A percentile compares a stretch with the other conserved stretches of the same genome.
phyloP scores from a whole-genome alignment of 2,329 filamentous ascomycete species.

The Dothistroma pini region DNA sequence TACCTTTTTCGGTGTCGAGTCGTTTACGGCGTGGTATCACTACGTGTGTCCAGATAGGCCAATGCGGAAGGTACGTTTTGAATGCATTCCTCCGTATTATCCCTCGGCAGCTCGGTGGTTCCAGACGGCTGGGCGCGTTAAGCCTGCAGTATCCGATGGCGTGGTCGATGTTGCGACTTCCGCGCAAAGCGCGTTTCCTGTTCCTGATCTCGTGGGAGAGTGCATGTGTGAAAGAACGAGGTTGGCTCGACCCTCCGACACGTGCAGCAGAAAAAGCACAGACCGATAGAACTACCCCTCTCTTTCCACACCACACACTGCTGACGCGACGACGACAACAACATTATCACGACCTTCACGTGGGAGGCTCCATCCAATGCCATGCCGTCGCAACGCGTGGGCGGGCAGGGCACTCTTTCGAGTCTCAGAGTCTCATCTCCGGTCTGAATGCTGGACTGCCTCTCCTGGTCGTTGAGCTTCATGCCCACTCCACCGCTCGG shows the following conservation, averaged over 20 bases:
- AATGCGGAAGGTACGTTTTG: neutral
- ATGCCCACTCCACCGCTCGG: neutral
- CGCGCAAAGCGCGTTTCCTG: constrained; percentile 7
- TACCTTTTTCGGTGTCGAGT: neutral
- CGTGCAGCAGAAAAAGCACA: no score
- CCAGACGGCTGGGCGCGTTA: neutral
- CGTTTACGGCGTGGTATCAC: neutral
- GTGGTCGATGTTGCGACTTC: neutral
- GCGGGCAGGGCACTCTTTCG: no score
- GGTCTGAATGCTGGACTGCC: neutral
- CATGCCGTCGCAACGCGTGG: neutral
- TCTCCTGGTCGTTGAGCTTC: neutral
- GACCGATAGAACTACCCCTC: no score
- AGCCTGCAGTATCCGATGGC: neutral
- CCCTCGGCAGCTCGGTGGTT: neutral
- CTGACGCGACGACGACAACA: neutral
- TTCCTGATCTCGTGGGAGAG: constrained; percentile 1
- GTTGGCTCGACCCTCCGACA: no score
- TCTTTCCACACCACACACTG: no score
- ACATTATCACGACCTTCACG: neutral
- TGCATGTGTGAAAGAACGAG: no score
- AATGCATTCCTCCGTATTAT: neutral
- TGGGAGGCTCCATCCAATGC: neutral
- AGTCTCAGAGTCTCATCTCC: neutral
- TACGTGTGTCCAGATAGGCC: neutral